These are phyloP conservation scores for Sugiyamaella xylanicola DNA, from an alignment of 1,139 yeast genomes.

Conservation along the genomic window DNA sequence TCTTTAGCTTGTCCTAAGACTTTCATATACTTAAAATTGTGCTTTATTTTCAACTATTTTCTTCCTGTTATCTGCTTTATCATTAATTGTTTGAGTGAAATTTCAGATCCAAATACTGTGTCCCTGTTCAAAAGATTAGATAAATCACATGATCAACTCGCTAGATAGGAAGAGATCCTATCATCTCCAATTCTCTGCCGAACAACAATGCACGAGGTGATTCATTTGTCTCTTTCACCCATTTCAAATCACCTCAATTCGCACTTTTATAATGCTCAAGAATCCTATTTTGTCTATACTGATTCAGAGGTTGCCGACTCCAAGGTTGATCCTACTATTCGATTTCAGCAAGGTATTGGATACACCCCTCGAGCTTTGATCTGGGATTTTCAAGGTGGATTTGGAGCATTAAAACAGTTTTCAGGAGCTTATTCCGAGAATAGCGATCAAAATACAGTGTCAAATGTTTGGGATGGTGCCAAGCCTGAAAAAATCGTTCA, in stretches of 20 bases:
- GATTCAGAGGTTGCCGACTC: slow-evolving; percentile 43
- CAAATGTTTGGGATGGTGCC: slow-evolving; percentile 20
- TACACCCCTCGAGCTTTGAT: slow-evolving; percentile 77
- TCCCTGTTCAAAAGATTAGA: too few relatives aligned
- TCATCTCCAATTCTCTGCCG: too few relatives aligned
- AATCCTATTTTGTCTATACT: slow-evolving; percentile 60
- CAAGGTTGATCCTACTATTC: slow-evolving; percentile 50
- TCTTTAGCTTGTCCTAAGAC: too few relatives aligned
- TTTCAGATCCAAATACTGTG: too few relatives aligned
- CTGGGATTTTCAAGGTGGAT: slow-evolving; percentile 63
- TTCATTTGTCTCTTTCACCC: slow-evolving; percentile 72
- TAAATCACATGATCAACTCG: too few relatives aligned
- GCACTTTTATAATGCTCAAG: slow-evolving; percentile 81
- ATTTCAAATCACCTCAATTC: slow-evolving; percentile 71
- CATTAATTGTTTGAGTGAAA: too few relatives aligned
- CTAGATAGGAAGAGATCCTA: too few relatives aligned
- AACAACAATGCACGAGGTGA: slow-evolving; percentile 66
- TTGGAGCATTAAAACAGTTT: slow-evolving; percentile 38
- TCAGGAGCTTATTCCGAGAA: slow-evolving; percentile 31
- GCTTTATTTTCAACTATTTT: too few relatives aligned
- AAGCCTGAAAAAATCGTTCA: not conserved
- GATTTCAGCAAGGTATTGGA: slow-evolving; percentile 54
- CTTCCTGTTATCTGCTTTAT: too few relatives aligned
- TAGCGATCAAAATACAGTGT: slow-evolving; percentile 20
- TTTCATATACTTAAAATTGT: too few relatives aligned